Conservation (phyloP, 371 early-diverging fungal genomes). For the Nematocida major region DNA sequence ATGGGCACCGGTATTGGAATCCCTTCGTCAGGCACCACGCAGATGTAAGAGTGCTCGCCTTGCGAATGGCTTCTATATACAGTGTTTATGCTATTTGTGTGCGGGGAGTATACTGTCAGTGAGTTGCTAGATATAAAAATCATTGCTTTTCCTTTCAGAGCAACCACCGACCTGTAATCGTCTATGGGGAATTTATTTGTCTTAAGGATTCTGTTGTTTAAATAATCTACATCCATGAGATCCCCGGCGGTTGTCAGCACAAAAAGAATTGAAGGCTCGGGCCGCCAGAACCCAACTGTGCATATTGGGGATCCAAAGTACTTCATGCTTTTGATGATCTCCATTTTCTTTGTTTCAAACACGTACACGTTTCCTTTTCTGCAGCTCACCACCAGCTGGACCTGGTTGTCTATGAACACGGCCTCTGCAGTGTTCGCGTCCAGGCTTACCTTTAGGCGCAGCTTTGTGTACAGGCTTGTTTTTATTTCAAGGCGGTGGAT, state of each 20-base stretch:
- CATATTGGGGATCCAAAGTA: conserved; percentile 24
- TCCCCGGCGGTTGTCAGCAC: not conserved
- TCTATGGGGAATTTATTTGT: conserved; percentile 3
- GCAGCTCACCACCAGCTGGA: conserved; percentile 26
- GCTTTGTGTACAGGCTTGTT: conserved; percentile 26
- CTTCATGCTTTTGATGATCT: conserved; percentile 47
- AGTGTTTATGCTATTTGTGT: not conserved
- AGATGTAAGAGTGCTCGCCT: not conserved
- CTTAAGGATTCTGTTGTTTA: conserved; percentile 35
- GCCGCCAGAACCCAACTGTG: conserved; percentile 4
- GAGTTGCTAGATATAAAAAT: conserved; percentile 1
- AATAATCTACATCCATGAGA: conserved; percentile 36
- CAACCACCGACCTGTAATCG: not conserved
- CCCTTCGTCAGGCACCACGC: not conserved
- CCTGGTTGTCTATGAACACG: not conserved
- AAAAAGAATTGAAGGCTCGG: not conserved
- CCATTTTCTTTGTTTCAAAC: conserved; percentile 43
- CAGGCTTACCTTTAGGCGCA: conserved; percentile 29
- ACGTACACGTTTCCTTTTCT: conserved; percentile 39
- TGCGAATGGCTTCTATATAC: not conserved
- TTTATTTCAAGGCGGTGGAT: conserved; percentile 21
- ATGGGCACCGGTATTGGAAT: not conserved
- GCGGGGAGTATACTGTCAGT: not conserved
- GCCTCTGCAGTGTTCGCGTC: not conserved
- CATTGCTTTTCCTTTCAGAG: not conserved